Percentiles rank a stretch among this genome's conserved stretches.
phyloP scores from a whole-genome alignment of 495 filamentous ascomycete species.

The Penicillium mononematosum region DNA sequence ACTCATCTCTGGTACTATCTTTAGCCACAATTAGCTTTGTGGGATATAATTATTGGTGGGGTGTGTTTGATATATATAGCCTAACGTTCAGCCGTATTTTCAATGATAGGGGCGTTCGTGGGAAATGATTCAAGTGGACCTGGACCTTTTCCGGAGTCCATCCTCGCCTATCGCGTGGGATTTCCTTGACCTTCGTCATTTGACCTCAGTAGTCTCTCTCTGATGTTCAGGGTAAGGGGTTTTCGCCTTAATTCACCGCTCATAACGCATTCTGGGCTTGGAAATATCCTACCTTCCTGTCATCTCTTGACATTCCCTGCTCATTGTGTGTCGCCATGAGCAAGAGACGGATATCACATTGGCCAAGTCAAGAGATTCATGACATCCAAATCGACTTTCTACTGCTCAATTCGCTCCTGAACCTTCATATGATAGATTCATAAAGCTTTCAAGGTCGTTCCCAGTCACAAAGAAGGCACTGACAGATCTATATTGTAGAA shows the following conservation, averaged over 20 bases:
- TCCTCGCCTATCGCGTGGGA: constrained; percentile 3
- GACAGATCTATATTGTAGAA: neutral
- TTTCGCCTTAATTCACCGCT: neutral
- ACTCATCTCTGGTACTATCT: constrained; percentile 14
- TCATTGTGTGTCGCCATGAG: no score
- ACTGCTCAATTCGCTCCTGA: neutral
- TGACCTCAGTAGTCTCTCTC: neutral
- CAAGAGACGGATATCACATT: neutral
- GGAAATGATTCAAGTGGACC: constrained; percentile 8
- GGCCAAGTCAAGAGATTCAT: neutral
- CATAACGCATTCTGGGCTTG: neutral
- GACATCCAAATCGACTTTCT: neutral
- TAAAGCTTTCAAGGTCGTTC: neutral
- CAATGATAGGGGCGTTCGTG: constrained; percentile 11
- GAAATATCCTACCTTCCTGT: neutral
- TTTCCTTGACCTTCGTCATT: neutral
- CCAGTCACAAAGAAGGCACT: neutral
- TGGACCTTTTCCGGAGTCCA: constrained; percentile 1
- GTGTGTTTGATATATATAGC: constrained; percentile 3
- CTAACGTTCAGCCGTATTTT: neutral
- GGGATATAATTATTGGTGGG: constrained; percentile 16
- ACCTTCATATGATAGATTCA: neutral
- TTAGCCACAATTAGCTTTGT: constrained; percentile 10
- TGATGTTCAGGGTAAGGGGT: constrained; percentile 3
- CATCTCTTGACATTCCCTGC: neutral